These are phyloP conservation scores for Paramecium caudatum DNA, from an alignment of 73 alveolate species.

Conservation along the genomic window DNA sequence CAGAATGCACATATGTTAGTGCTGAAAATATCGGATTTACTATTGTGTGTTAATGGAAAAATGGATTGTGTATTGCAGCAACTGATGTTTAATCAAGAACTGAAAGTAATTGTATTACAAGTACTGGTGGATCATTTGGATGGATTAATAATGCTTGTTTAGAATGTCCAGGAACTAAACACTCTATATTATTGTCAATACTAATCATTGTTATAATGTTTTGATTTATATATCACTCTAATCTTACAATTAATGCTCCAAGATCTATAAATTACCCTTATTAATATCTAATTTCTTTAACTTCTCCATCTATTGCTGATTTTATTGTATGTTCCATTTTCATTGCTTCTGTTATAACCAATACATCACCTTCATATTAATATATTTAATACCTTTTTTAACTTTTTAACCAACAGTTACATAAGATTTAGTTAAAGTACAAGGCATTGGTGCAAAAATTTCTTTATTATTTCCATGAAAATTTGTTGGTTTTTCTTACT, in stretches of 20 bases:
- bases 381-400: constrained; percentile 78
- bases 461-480: constrained; percentile 67
- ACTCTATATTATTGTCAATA: not conserved
- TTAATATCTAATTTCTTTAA: constrained; percentile 79
- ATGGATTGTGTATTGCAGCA: not conserved
- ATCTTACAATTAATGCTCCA: constrained; percentile 80
- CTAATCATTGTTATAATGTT: no score
- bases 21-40: not conserved
- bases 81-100: not conserved
- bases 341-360: constrained; percentile 83
- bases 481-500: constrained; percentile 39
- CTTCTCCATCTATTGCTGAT: constrained; percentile 84
- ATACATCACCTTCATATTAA: constrained; percentile 8
- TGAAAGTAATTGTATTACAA: not conserved
- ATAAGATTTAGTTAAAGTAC: constrained; percentile 83
- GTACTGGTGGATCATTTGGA: constrained; percentile 4
- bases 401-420: constrained; percentile 84
- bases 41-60: not conserved
- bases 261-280: constrained; percentile 86
- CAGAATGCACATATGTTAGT: not conserved
- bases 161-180: not conserved
- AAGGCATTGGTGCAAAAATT: constrained; percentile 90
- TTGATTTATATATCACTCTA: constrained; percentile 46
- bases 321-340: constrained; percentile 87
- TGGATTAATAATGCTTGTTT: not conserved